Percentiles rank a stretch among this genome's conserved stretches.
Evolutionary conservation across 768 basidiomycete genomes (phyloP).

Genomic region (Clavulina sp.): DNA sequence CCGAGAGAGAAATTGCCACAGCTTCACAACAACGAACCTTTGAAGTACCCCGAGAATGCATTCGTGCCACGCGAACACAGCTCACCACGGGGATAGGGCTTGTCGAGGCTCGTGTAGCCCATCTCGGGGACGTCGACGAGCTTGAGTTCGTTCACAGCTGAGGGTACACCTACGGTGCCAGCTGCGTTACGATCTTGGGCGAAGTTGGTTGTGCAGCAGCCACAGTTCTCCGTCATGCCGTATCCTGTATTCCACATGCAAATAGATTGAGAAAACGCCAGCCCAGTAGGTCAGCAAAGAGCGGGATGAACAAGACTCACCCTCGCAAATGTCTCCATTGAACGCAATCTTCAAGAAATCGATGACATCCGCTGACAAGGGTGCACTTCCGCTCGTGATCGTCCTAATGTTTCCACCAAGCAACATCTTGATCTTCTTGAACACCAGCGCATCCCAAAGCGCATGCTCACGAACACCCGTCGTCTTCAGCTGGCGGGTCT

Average conservation of each 20-base stretch:
- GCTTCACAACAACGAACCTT: slow-evolving; percentile 30
- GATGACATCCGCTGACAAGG: slow-evolving; percentile 68
- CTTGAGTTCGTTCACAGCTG: slow-evolving; percentile 62
- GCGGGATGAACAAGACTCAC: no score
- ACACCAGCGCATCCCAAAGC: slow-evolving; percentile 81
- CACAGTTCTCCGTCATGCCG: slow-evolving; percentile 81
- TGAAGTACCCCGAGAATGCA: slow-evolving; percentile 53
- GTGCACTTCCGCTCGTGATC: slow-evolving; percentile 71
- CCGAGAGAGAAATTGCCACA: not conserved
- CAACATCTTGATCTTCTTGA: no score
- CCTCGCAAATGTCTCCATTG: slow-evolving; percentile 59
- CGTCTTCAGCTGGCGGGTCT: slow-evolving; percentile 48
- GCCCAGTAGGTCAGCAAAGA: no score
- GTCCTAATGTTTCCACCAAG: slow-evolving; percentile 62
- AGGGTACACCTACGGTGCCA: slow-evolving; percentile 73
- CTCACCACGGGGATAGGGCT: slow-evolving; percentile 84
- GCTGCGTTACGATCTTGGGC: slow-evolving; percentile 41
- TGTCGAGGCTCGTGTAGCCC: slow-evolving; percentile 75
- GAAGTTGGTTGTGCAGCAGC: slow-evolving; percentile 38
- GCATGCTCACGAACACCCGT: slow-evolving; percentile 59
- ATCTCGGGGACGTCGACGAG: slow-evolving; percentile 79
- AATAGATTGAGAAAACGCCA: no score
- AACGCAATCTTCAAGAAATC: slow-evolving; percentile 82
- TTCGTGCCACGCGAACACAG: slow-evolving; percentile 50
- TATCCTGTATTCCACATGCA: no score